Base-by-base conservation (phyloP, 495 filamentous ascomycete genomes). In the Cladorrhinum samala region DNA sequence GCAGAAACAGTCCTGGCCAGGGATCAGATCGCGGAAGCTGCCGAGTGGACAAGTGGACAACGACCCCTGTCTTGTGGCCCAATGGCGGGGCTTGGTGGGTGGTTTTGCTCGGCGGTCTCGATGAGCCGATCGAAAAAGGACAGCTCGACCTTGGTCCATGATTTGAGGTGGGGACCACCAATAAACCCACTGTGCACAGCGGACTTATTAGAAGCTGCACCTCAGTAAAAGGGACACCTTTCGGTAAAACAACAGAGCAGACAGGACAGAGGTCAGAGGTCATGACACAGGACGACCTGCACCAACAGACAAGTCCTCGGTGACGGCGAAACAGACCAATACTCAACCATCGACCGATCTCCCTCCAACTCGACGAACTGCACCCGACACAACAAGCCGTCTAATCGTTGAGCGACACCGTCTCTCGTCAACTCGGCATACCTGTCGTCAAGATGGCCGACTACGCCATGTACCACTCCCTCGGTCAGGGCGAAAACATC, bases 381-480 rank as follows among this genome's bases (percentile, higher is more conserved):
- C n/a, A n/a, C n/a, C n/a, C n/a, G n/a, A n/a, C n/a, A n/a, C n/a
- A n/a, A n/a, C n/a, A n/a, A n/a, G n/a, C 46, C 49, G 36, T 43
- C 52, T 37, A 41, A n/a, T 20, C 45, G 13, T 50, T 30, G 39
- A 38, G n/a, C 53, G 21, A 53, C 36, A 20, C 46, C 2, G 3
- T 13, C 18, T 39, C 14, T 46, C 46, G 44, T 17, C 43, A n/a
- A n/a, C n/a, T n/a, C n/a, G n/a, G n/a, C n/a, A n/a, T n/a, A n/a
- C n/a, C n/a, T n/a, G 5, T 33, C 11, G 20, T 42, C 53, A 61
- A 49, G 14, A 89, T 92, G 88, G 79, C 86, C 59, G 85, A 92
- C 63, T 86, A 83, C 72, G 68, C 78, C 59, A 85, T 85, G 79
- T 92, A 89, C 72, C 84, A 91, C 65, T 72, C 84, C 67, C 76